Evolutionary conservation across 495 filamentous ascomycete genomes (phyloP).

Genomic region (Penicillium bovifimosum): DNA sequence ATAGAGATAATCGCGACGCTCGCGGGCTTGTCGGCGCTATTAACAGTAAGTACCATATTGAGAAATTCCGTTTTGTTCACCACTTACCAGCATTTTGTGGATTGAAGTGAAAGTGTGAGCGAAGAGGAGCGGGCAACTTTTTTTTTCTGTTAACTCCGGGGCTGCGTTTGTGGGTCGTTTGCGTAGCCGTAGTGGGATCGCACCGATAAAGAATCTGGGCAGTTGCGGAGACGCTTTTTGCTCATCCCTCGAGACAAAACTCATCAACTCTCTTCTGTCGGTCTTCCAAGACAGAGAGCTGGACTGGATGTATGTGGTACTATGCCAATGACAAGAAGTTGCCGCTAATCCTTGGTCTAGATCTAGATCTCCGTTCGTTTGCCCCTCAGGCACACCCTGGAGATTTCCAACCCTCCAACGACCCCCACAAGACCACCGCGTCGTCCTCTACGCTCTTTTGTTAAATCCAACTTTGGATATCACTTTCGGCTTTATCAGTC

Average conservation of each 20-base stretch:
- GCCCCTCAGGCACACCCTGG: slow-evolving; percentile 25
- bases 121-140: slow-evolving; percentile 35
- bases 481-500: slow-evolving; percentile 2
- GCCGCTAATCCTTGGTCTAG: neutral
- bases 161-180: slow-evolving; percentile 30
- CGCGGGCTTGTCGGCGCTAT: slow-evolving; percentile 67
- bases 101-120: slow-evolving; percentile 3
- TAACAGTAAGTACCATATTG: slow-evolving; percentile 11
- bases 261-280: slow-evolving; percentile 24
- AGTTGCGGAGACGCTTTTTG: slow-evolving; percentile 31
- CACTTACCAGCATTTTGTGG: slow-evolving; percentile 42
- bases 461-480: slow-evolving; percentile 2
- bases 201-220: slow-evolving; percentile 30
- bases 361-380: slow-evolving; percentile 15
- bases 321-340: neutral
- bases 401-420: slow-evolving; percentile 8
- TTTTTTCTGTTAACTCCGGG: slow-evolving; percentile 34
- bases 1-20: slow-evolving; percentile 93
- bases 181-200: slow-evolving; percentile 33
- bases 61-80: neutral
- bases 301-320: slow-evolving; percentile 10
- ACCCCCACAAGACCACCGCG: slow-evolving; percentile 19
- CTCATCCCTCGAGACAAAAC: slow-evolving; percentile 10
- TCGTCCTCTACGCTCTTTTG: slow-evolving; percentile 33
- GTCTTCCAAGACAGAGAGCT: slow-evolving; percentile 20